Evolutionary conservation across 768 basidiomycete genomes (phyloP), one percentile per base, ranked within the genome.

Genomic region (Rhodotorula babjevae): DNA sequence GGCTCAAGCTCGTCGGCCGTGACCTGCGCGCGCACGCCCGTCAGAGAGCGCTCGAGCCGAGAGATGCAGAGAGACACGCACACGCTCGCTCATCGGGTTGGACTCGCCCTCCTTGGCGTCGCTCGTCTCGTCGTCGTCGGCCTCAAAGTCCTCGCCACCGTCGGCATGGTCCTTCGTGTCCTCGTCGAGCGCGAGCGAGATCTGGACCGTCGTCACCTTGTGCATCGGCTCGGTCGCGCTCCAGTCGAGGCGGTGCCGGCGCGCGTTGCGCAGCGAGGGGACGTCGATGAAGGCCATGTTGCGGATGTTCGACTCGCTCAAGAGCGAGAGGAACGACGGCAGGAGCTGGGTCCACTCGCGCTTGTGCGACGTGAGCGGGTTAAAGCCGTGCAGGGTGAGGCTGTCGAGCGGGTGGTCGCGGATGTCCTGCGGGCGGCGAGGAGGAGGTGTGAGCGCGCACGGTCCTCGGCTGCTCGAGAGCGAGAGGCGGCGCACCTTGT

Each of bases 341-440:
- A 72, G 61, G 42, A 60, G 33, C 27, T 16, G 52, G 9, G 40
- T 5, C 71, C 71, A 72, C n/a, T 72, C 71, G 2, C 25, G 15
- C 57, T 63, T 63, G 65, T 53, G 63, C 18, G 61, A 58, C 33
- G 71, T 72, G 33, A 72, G n/a, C 14, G 71, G 71, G 61, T 72
- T 72, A 61, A 72, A 72, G 15, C 71, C 71, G 40, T 72, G 71
- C 0, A 72, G 19, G 5, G 61, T 67, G 3, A 72, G 27, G 21
- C 52, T 59, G 47, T 67, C 65, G 36, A 72, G 61, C 25, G 71
- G 71, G 33, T 67, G 71, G 6, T 67, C 40, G 19, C 23, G 18
- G 29, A 67, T 57, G 62, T 72, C 29, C 65, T 65, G 46, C 23
- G 14, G 49, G 8, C 14, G 29, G 2, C 11, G 23, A n/a, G 52